Evolutionary conservation across 176 grass and related monocot genomes (phyloP).

Genomic region (Zoysia pacifica): DNA sequence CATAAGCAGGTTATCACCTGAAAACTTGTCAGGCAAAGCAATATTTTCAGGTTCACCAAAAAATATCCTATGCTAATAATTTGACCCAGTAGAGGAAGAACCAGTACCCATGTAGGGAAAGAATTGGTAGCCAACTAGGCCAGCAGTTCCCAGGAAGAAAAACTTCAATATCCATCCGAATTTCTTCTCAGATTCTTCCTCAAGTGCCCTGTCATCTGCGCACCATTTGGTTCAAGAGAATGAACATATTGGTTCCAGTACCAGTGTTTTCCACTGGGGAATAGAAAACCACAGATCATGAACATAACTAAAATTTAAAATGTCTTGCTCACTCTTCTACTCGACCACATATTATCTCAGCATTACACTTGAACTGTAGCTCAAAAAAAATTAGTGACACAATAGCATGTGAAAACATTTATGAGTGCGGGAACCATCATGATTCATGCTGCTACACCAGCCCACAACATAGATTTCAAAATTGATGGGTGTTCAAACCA

Average conservation of each 20-base stretch:
- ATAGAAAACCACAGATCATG: neutral
- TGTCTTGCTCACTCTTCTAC: neutral
- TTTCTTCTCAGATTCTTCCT: slow-evolving; percentile 92
- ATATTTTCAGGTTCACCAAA: slow-evolving; percentile 29
- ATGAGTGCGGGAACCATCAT: neutral
- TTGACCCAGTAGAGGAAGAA: neutral
- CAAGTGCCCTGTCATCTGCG: slow-evolving; percentile 77
- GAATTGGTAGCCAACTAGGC: slow-evolving; percentile 78
- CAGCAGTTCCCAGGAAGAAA: slow-evolving; percentile 80
- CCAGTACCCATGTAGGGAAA: slow-evolving; percentile 90
- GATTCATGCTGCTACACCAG: neutral
- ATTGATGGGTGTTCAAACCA: neutral
- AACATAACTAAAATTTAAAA: neutral
- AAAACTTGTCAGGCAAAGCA: slow-evolving; percentile 48
- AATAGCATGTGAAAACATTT: neutral
- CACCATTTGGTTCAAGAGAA: slow-evolving; percentile 31
- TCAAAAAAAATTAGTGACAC: neutral
- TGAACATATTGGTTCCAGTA: neutral
- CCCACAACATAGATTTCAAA: neutral
- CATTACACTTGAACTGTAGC: neutral
- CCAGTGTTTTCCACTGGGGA: neutral
- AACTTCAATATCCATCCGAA: slow-evolving; percentile 87
- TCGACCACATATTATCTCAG: neutral
- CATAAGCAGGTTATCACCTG: slow-evolving; percentile 83
- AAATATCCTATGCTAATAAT: slow-evolving; percentile 18